These are phyloP conservation scores for Exophiala sp. DNA, from an alignment of 2,329 filamentous ascomycete genomes.

Conservation along the genomic window DNA sequence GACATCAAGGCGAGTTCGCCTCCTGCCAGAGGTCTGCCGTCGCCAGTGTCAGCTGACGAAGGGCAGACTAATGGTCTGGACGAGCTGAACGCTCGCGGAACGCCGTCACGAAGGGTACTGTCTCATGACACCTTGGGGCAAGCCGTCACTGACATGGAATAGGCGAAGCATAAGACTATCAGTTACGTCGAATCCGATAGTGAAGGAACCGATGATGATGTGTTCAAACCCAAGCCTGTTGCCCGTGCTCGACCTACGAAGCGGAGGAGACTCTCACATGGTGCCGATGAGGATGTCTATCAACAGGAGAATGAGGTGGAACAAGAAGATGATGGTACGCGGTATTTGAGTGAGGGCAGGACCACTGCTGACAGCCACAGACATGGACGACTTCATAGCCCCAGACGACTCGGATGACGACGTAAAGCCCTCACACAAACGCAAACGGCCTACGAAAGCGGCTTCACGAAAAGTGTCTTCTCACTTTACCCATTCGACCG, in stretches of 20 bases:
- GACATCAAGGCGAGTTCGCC: slow-evolving; percentile 40
- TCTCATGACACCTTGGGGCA: not conserved
- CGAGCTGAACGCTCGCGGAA: slow-evolving; percentile 52
- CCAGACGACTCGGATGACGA: slow-evolving; percentile 80
- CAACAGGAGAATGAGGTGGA: slow-evolving; percentile 60
- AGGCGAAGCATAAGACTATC: slow-evolving; percentile 61
- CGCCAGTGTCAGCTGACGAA: slow-evolving; percentile 43
- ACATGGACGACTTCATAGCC: slow-evolving; percentile 84
- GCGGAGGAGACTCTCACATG: slow-evolving; percentile 60
- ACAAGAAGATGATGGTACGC: slow-evolving; percentile 48
- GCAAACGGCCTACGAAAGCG: slow-evolving; percentile 54
- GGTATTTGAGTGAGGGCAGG: not conserved
- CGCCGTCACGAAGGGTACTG: slow-evolving; percentile 68
- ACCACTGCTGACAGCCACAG: slow-evolving; percentile 39
- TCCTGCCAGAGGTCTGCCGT: slow-evolving; percentile 51
- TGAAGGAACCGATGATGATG: slow-evolving; percentile 63
- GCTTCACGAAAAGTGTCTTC: slow-evolving; percentile 39
- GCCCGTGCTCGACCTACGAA: slow-evolving; percentile 49
- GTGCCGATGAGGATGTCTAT: slow-evolving; percentile 66
- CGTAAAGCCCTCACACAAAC: slow-evolving; percentile 62
- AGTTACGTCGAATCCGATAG: slow-evolving; percentile 85
- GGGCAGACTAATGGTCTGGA: slow-evolving; percentile 21
- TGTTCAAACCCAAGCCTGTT: slow-evolving; percentile 57
- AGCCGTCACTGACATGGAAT: slow-evolving; percentile 6
- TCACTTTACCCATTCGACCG: slow-evolving; percentile 40